Conservation (phyloP, 352 stramenopile species). For the Pythium apleroticum region DNA sequence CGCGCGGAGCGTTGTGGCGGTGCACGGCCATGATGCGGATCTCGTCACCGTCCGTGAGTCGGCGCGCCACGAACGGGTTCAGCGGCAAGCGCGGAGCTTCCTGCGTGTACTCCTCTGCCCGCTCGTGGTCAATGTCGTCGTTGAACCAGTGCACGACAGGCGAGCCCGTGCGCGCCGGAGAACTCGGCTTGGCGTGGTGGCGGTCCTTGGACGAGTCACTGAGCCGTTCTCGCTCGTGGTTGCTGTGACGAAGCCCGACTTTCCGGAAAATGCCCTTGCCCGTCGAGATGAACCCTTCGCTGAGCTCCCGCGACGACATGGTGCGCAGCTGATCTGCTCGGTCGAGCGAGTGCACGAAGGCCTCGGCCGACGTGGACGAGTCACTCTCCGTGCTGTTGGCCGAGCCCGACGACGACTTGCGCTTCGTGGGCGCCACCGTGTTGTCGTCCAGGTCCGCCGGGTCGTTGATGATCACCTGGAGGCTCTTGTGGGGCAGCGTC, state of each 20-base stretch:
- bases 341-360: conserved; percentile 42
- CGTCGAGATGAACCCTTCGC: conserved; percentile 83
- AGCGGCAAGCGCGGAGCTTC: conserved; percentile 67
- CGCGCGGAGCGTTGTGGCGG: conserved; percentile 51
- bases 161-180: conserved; percentile 27
- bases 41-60: conserved; percentile 77
- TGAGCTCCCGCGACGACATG: conserved; percentile 52
- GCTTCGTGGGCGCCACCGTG: conserved; percentile 29
- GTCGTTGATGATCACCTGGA: conserved; percentile 19
- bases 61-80: conserved; percentile 82
- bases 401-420: conserved; percentile 55
- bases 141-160: conserved; percentile 34
- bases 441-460: conserved; percentile 28
- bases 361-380: conserved; percentile 37
- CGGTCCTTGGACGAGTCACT: conserved; percentile 4
- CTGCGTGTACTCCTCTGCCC: conserved; percentile 75
- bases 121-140: conserved; percentile 40
- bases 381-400: conserved; percentile 48
- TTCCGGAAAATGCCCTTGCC: conserved; percentile 88
- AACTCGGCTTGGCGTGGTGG: conserved; percentile 29
- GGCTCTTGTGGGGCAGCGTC: conserved; percentile 16
- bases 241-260: conserved; percentile 56
- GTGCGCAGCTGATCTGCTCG: conserved; percentile 52
- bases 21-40: conserved; percentile 85
- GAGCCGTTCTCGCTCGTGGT: conserved; percentile 35